Evolutionary conservation across 2,329 filamentous ascomycete species (phyloP).

Genomic region (Volutella citrinella): DNA sequence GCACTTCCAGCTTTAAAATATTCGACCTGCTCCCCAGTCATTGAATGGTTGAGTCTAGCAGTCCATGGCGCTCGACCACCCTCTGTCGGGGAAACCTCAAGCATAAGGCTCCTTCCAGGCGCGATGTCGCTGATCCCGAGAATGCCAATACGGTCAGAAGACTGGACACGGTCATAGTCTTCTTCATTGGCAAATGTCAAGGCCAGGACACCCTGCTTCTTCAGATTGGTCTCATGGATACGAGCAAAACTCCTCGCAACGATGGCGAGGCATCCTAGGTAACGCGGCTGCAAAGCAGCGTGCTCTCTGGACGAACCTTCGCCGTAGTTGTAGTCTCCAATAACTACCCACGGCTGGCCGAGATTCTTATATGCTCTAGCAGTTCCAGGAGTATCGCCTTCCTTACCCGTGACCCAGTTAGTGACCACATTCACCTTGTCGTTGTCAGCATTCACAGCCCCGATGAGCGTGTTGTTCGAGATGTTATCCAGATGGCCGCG

Average conservation of each 20-base stretch:
- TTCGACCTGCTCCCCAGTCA: constrained; percentile 12
- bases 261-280: constrained; percentile 78
- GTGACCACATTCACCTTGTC: constrained; percentile 1
- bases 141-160: constrained; percentile 12
- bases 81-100: constrained; percentile 4
- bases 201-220: constrained; percentile 62
- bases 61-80: constrained; percentile 2
- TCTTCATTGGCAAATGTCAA: constrained; percentile 65
- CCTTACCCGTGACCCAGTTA: constrained; percentile 1
- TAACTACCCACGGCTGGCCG: constrained; percentile 4
- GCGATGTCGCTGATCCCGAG: constrained; percentile 6
- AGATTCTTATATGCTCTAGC: constrained; percentile 1
- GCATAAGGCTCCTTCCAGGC: constrained; percentile 3
- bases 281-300: constrained; percentile 79
- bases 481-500: constrained; percentile 5
- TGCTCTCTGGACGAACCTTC: constrained; percentile 83
- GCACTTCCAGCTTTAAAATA: constrained; percentile 16
- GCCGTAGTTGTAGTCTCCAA: constrained; percentile 53
- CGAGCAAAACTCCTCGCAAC: constrained; percentile 79
- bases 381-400: constrained; percentile 2
- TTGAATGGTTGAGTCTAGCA: constrained; percentile 10
- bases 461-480: constrained; percentile 7
- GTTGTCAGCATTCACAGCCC: constrained; percentile 6
- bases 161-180: no score
- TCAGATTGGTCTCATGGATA: constrained; percentile 91